Evolutionary conservation across 129 eudicot species (phyloP), one percentile per base, ranked within the genome.

Genomic region (Centaurea solstitialis): DNA sequence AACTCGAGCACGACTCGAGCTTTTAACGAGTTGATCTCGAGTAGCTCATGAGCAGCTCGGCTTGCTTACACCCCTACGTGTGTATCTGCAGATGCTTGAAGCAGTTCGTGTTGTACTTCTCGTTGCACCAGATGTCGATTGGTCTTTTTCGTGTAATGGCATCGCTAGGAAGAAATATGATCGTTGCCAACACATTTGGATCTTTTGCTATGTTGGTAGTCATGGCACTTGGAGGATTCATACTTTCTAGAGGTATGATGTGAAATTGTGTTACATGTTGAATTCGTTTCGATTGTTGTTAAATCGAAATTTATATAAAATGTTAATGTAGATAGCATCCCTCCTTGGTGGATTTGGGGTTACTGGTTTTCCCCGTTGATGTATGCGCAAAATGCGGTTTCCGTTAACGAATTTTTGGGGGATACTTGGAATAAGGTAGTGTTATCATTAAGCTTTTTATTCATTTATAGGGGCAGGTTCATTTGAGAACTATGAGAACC

Each of bases 271-370:
- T 47, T 35, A 22, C 45, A 18, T 37, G 28, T 33, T 39, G 17
- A 21, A 41, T 70, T 79, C 20, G 57, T 20, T 20, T 2, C 37
- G 28, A 59, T 26, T 69, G n/a, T 37, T 12, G 28, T 37, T 33
- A 68, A 40, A 33, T 18, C 1, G 65, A 23, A 26, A 43, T 59
- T 71, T 6, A 33, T 77, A 40, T 17, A 79, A 26, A 26, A 53
- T 73, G 62, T 74, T 20, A 26, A 30, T 80, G 77, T 73, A 92
- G 94, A 88, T 83, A 89, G 94, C 91, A 93, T 93, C 73, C 98
- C 98, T 20, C 59, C 84, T 70, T 94, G 99, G 99, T 94, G 99
- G 99, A 92, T 94, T 8, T 94, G 99, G 99, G 99, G 99, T 87
- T 92, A 94, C 77, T 94, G 99, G 99, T 71, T 90, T 85, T 94